These are phyloP conservation scores for Kodamaea alishanica DNA, from an alignment of 1,139 yeast genomes.

Conservation along the genomic window DNA sequence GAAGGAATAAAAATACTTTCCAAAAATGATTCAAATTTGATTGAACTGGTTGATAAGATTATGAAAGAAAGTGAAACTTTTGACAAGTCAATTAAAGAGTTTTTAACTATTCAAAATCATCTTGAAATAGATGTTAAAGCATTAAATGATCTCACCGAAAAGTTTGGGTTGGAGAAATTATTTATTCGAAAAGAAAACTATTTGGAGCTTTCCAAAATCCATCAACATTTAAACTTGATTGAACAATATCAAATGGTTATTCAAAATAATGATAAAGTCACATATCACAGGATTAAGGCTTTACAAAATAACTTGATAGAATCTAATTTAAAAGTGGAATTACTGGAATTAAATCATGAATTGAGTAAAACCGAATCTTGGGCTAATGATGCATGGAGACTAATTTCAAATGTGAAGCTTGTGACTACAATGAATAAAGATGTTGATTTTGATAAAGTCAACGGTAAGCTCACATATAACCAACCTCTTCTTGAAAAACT, in stretches of 20 bases:
- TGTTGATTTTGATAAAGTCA: constrained; percentile 15
- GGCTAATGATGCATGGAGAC: constrained; percentile 29
- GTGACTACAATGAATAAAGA: constrained; percentile 23
- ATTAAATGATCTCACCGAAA: constrained; percentile 24
- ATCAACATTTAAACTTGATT: constrained; percentile 22
- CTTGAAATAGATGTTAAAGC: constrained; percentile 19
- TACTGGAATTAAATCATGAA: constrained; percentile 18
- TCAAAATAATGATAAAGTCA: not conserved
- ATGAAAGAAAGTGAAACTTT: constrained; percentile 28
- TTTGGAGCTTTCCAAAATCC: constrained; percentile 27
- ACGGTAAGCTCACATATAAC: constrained; percentile 17
- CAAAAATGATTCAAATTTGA: constrained; percentile 18
- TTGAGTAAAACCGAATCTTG: constrained; percentile 38
- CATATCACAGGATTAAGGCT: no score
- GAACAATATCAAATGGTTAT: constrained; percentile 17
- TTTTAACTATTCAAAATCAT: constrained; percentile 23
- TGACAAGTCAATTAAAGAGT: constrained; percentile 25
- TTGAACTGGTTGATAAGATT: constrained; percentile 22
- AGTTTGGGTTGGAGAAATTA: constrained; percentile 23
- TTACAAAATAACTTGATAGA: constrained; percentile 23
- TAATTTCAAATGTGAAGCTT: constrained; percentile 30
- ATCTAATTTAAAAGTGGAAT: constrained; percentile 25
- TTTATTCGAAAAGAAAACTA: constrained; percentile 28
- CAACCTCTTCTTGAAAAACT: constrained; percentile 26
- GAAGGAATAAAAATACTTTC: constrained; percentile 41